Evolutionary conservation across 805 yeast genomes (phyloP).

Genomic region (Pichia kluyveri): DNA sequence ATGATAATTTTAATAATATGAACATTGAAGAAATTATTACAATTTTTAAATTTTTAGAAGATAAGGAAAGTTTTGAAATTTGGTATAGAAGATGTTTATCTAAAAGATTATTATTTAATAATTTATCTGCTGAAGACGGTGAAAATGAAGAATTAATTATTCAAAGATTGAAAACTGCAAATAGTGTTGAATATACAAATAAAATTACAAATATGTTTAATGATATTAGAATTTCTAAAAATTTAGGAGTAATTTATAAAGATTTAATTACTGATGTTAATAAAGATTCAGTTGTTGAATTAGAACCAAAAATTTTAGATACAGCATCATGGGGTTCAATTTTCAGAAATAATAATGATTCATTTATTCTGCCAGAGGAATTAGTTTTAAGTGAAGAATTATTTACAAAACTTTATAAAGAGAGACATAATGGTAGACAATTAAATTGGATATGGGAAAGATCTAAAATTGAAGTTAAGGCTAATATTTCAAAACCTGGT

Average conservation of each 20-base stretch:
- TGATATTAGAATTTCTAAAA: slow-evolving; percentile 80
- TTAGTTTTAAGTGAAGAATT: slow-evolving; percentile 55
- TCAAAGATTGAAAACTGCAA: slow-evolving; percentile 78
- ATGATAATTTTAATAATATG: slow-evolving; percentile 40
- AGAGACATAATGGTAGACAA: slow-evolving; percentile 78
- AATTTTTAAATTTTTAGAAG: slow-evolving; percentile 79
- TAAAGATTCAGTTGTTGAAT: slow-evolving; percentile 14
- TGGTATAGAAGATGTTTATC: slow-evolving; percentile 86
- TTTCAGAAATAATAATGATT: slow-evolving; percentile 25
- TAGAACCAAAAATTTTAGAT: slow-evolving; percentile 27
- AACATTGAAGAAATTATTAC: slow-evolving; percentile 79
- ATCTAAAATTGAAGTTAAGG: slow-evolving; percentile 86
- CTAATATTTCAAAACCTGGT: slow-evolving; percentile 72
- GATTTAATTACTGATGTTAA: slow-evolving; percentile 15
- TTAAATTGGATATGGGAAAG: slow-evolving; percentile 95
- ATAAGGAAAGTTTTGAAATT: slow-evolving; percentile 91
- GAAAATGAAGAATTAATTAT: slow-evolving; percentile 80
- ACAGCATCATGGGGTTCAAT: slow-evolving; percentile 25
- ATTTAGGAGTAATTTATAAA: slow-evolving; percentile 41
- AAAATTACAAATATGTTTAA: slow-evolving; percentile 94
- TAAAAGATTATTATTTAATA: slow-evolving; percentile 65
- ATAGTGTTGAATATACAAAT: slow-evolving; percentile 86
- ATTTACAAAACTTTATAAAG: slow-evolving; percentile 59
- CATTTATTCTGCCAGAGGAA: slow-evolving; percentile 59
- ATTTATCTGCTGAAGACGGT: slow-evolving; percentile 76